Evolutionary conservation across 768 basidiomycete genomes (phyloP).

Genomic region (Lentinula lateritia): DNA sequence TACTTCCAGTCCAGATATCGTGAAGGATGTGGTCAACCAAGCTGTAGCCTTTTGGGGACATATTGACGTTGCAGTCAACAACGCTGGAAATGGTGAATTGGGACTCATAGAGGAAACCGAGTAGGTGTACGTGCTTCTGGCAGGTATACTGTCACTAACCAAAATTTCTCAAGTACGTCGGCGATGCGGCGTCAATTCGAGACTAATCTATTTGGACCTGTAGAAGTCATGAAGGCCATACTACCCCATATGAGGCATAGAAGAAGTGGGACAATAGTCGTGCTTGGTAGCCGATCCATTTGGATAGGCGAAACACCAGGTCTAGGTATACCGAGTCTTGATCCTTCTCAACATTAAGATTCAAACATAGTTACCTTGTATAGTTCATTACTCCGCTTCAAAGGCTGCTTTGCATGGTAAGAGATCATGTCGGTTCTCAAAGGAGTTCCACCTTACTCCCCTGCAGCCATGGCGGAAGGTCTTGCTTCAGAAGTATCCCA

Average conservation of each 20-base stretch:
- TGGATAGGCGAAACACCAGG: conserved; percentile 37
- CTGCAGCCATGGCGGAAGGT: background rate
- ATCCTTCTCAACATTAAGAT: too few species aligned
- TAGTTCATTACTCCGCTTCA: conserved; percentile 3
- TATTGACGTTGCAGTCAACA: conserved; percentile 62
- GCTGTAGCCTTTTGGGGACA: conserved; percentile 43
- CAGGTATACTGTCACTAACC: background rate
- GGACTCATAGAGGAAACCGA: conserved; percentile 54
- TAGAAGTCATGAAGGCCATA: conserved; percentile 48
- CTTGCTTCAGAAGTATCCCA: background rate
- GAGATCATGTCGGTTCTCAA: background rate
- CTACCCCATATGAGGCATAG: conserved; percentile 47
- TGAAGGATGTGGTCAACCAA: conserved; percentile 38
- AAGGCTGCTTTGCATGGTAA: conserved; percentile 5
- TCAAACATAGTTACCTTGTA: background rate
- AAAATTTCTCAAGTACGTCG: conserved; percentile 6
- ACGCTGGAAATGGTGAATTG: conserved; percentile 46
- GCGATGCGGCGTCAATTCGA: conserved; percentile 29
- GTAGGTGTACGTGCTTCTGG: conserved; percentile 19
- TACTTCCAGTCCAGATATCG: conserved; percentile 32
- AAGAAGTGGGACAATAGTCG: conserved; percentile 37
- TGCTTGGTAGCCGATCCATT: conserved; percentile 49
- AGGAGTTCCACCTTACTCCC: background rate
- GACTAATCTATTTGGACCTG: conserved; percentile 44
- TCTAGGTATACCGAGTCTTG: background rate